Conservation (phyloP, 2,329 filamentous ascomycete species). For the Fusarium succisae region DNA sequence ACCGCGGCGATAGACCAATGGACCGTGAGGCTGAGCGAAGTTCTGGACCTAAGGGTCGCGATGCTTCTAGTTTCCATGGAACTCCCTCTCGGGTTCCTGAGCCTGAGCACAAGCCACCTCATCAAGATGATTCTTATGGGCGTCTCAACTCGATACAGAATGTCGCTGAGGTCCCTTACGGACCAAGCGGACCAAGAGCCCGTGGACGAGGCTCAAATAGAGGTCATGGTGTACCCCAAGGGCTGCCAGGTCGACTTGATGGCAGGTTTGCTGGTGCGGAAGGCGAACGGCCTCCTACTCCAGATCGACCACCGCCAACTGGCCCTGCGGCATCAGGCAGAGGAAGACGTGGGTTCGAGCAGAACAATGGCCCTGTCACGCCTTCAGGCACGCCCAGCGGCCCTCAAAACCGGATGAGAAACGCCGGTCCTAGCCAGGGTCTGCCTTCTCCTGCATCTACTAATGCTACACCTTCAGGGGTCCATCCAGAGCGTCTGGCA, state of each 20-base stretch:
- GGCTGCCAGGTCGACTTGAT: slow-evolving; percentile 54
- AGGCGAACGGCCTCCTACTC: slow-evolving; percentile 53
- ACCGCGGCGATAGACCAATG: slow-evolving; percentile 48
- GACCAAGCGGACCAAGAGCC: slow-evolving; percentile 66
- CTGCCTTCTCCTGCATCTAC: slow-evolving; percentile 38
- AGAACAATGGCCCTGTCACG: slow-evolving; percentile 44
- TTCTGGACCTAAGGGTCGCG: slow-evolving; percentile 52
- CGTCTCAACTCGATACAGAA: slow-evolving; percentile 65
- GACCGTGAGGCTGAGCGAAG: slow-evolving; percentile 53
- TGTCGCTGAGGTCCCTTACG: slow-evolving; percentile 61
- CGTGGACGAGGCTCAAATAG: slow-evolving; percentile 57
- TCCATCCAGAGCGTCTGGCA: slow-evolving; percentile 62
- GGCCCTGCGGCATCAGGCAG: slow-evolving; percentile 63
- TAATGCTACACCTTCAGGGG: slow-evolving; percentile 45
- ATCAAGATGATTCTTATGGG: slow-evolving; percentile 71
- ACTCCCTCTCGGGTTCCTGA: slow-evolving; percentile 53
- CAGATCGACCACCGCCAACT: slow-evolving; percentile 63
- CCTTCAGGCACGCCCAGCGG: slow-evolving; percentile 41
- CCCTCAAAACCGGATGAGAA: slow-evolving; percentile 55
- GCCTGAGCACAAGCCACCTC: slow-evolving; percentile 59
- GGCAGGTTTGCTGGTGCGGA: slow-evolving; percentile 54
- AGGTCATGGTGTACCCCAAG: slow-evolving; percentile 48
- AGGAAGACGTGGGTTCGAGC: slow-evolving; percentile 56
- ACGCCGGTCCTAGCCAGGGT: slow-evolving; percentile 45
- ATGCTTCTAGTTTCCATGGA: slow-evolving; percentile 52